Conservation (phyloP, 495 filamentous ascomycete genomes). For the Annulohypoxylon moriforme region DNA sequence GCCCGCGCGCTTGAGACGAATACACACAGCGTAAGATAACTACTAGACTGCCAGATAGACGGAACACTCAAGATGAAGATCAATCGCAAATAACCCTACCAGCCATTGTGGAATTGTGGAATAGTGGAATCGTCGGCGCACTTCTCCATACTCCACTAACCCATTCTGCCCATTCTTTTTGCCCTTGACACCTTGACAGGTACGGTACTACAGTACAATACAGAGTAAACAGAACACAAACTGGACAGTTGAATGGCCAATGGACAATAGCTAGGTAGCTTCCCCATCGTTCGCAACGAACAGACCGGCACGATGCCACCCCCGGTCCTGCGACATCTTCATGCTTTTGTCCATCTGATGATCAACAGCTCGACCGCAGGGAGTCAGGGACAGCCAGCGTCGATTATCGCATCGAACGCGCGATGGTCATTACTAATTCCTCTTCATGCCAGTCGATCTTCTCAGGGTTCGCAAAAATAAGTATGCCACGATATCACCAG, state of each 20-base stretch:
- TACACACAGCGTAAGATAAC: no score
- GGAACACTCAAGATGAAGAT: constrained; percentile 39
- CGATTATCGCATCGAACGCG: constrained; percentile 12
- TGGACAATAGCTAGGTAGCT: constrained; percentile 2
- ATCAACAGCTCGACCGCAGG: constrained; percentile 36
- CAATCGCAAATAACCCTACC: constrained; percentile 18
- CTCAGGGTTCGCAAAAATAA: constrained; percentile 20
- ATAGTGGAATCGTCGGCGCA: not conserved
- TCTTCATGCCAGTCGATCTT: constrained; percentile 27
- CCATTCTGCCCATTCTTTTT: not conserved
- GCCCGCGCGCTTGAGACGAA: constrained; percentile 8
- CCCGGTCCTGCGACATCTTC: constrained; percentile 32
- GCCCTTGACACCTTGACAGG: not conserved
- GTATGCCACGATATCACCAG: constrained; percentile 21
- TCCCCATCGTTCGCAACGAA: constrained; percentile 4
- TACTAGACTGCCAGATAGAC: not conserved
- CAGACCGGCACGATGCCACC: not conserved
- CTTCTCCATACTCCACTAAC: constrained; percentile 1
- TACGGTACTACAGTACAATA: not conserved
- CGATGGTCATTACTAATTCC: constrained; percentile 24
- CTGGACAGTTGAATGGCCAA: no score
- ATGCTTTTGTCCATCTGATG: constrained; percentile 23
- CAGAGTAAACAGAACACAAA: not conserved
- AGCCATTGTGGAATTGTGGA: constrained; percentile 5
- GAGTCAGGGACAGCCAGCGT: constrained; percentile 8